Percentiles rank a stretch among this genome's conserved stretches.
Conservation (phyloP, 768 basidiomycete genomes). For the Boletellus ananas region DNA sequence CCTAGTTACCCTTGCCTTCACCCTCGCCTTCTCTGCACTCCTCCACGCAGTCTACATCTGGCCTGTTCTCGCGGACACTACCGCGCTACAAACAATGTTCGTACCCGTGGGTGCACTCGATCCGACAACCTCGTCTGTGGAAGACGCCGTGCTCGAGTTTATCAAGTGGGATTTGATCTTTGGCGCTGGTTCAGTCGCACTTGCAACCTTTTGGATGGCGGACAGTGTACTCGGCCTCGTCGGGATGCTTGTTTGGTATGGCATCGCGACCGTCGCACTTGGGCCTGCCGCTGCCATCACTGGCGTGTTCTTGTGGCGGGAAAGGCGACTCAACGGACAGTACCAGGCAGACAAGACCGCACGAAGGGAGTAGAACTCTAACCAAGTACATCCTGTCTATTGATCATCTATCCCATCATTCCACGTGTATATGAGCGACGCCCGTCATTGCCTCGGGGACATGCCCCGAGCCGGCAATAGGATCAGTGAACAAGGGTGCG, state of each 20-base stretch:
- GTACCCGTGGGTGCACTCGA: no score
- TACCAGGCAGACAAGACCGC: background rate
- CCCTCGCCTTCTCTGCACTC: no score
- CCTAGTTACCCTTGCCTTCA: no score
- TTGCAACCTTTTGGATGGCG: constrained; percentile 41
- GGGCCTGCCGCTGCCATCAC: constrained; percentile 53
- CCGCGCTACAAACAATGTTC: no score
- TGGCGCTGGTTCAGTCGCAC: no score
- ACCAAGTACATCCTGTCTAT: background rate
- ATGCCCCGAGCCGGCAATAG: no score
- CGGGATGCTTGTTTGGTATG: constrained; percentile 41
- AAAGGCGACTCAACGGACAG: constrained; percentile 30
- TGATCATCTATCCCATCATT: background rate
- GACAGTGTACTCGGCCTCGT: constrained; percentile 30
- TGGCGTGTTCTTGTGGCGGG: constrained; percentile 48
- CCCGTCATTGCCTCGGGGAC: no score
- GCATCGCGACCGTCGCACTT: constrained; percentile 37
- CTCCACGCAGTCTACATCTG: no score
- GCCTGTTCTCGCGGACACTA: no score
- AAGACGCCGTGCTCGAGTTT: no score
- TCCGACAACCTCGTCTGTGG: no score
- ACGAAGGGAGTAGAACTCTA: background rate
- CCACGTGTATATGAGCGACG: background rate
- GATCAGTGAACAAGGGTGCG: background rate
- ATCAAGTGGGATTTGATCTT: no score